Evolutionary conservation across 129 eudicot genomes (phyloP), one percentile per base, ranked within the genome.

Genomic region (Lonicera japonica): DNA sequence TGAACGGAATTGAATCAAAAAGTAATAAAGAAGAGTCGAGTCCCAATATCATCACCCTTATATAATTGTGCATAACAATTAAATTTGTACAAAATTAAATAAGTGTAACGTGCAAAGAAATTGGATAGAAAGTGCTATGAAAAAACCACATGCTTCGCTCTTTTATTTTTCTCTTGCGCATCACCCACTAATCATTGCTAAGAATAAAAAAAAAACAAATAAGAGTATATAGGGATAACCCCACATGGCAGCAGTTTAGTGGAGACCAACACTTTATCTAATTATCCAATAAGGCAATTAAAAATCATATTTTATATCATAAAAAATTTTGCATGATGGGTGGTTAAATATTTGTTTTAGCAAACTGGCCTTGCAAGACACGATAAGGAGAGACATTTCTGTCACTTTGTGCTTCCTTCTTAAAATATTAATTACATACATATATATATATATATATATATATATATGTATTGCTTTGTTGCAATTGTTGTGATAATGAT

Each of bases 111-210:
- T n/a, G n/a, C n/a, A n/a, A n/a, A n/a, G n/a, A n/a, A n/a, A n/a
- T n/a, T n/a, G n/a, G 55, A 56, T 20, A 40, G 34, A 43, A 68
- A 68, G 66, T 46, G 67, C 67, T 71, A 65, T 65, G 66, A 72
- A 72, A 65, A 65, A 58, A 51, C 61, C 71, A 64, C 77, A 72
- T 64, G 77, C 56, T 22, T 36, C 57, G 62, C 47, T 29, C 18
- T 18, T 17, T 46, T 21, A 54, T 40, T 46, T 43, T 22, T 16
- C 16, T 19, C 29, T 8, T 61, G 38, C 52, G 75, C 64, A 71
- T 56, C 75, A 58, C 71, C 77, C 71, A 47, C 66, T 65, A 65
- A 72, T 65, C 71, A 72, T 72, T 72, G 77, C 60, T 14, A 21
- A 21, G 21, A 47, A 72, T 53, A 72, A 50, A 56, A 72, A 65